Base-by-base conservation (phyloP, 202 grass and related monocot genomes). In the Zoysia matrella region DNA sequence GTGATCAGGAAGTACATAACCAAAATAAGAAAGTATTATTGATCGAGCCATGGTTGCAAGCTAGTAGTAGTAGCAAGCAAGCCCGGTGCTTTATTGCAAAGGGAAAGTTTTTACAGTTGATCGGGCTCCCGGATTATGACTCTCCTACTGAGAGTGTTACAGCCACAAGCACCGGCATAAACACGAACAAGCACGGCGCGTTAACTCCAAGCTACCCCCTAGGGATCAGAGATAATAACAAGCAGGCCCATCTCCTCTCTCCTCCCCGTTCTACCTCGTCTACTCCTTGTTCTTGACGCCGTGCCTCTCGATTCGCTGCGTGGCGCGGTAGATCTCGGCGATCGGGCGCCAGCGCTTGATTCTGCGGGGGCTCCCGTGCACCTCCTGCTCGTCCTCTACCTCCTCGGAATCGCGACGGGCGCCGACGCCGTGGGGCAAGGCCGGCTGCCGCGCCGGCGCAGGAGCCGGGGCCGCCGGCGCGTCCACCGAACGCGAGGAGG, bases 291-390 rank as follows among this genome's bases (percentile, higher is more conserved):
- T 78, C 83, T 6, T 71, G 58, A 56, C 7, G 40, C 7, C 39
- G 44, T n/a, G 45, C 65, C 57, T 74, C 22, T 77, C 49, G 46
- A 93, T 91, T 78, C 54, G 51, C 14, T 44, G 69, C 8, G 81
- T 89, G 12, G 74, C 52, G 6, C 11, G 52, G 60, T 93, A 96
- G 73, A 97, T 77, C 87, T 93, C 90, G 3, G 30, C 30, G 30
- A 36, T 36, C 30, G 30, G 30, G 30, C 30, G 30, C 30, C 30
- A 36, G 30, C 30, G 54, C 60, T 73, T 86, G 67, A 18, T 62
- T 79, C 64, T 75, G 16, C 86, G 53, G 48, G n/a, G 52, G 45
- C 65, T 86, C 54, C 56, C 71, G 10, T 71, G 14, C 13, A 80
- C 77, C 74, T 81, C 73, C 47, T 71, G 52, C 47, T 86, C 88